Evolutionary conservation across 805 yeast species (phyloP).

Genomic region (Huiozyma sinensis): DNA sequence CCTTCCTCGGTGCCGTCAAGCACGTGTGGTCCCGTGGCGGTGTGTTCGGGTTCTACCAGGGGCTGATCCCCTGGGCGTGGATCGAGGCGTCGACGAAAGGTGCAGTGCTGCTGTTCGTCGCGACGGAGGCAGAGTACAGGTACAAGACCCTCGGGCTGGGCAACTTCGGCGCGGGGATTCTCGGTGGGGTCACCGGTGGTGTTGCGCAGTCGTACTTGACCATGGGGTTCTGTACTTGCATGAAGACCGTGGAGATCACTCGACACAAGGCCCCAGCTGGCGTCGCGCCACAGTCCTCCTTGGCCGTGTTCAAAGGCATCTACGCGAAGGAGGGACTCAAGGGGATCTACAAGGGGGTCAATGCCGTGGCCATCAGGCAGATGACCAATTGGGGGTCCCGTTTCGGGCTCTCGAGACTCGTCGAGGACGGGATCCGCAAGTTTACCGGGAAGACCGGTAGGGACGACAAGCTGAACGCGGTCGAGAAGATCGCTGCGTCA

Average conservation of each 20-base stretch:
- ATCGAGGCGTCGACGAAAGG: conserved; percentile 99
- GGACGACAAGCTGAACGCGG: conserved; percentile 54
- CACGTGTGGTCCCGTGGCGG: conserved; percentile 94
- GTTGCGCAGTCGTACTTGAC: conserved; percentile 92
- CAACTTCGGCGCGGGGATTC: conserved; percentile 77
- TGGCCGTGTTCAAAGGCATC: conserved; percentile 79
- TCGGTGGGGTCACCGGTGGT: conserved; percentile 95
- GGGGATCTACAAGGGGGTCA: conserved; percentile 96
- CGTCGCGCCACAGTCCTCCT: conserved; percentile 59
- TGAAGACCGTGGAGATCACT: conserved; percentile 98
- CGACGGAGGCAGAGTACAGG: conserved; percentile 82
- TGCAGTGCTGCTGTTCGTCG: conserved; percentile 85
- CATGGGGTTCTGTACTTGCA: conserved; percentile 97
- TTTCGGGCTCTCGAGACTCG: conserved; percentile 84
- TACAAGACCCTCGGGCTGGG: conserved; percentile 53
- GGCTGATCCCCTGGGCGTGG: conserved; percentile 99
- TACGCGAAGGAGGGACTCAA: conserved; percentile 77
- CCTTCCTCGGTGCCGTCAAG: conserved; percentile 54
- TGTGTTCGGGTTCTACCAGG: conserved; percentile 84
- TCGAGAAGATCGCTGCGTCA: conserved; percentile 76
- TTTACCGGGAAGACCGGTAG: conserved; percentile 44
- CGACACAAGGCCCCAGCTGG: conserved; percentile 72
- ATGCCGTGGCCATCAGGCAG: conserved; percentile 97
- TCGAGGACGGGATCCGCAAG: conserved; percentile 72
- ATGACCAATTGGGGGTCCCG: conserved; percentile 99